These are phyloP conservation scores for Leccinum pachyderme DNA, from an alignment of 1,284 basidiomycete species.

Conservation along the genomic window DNA sequence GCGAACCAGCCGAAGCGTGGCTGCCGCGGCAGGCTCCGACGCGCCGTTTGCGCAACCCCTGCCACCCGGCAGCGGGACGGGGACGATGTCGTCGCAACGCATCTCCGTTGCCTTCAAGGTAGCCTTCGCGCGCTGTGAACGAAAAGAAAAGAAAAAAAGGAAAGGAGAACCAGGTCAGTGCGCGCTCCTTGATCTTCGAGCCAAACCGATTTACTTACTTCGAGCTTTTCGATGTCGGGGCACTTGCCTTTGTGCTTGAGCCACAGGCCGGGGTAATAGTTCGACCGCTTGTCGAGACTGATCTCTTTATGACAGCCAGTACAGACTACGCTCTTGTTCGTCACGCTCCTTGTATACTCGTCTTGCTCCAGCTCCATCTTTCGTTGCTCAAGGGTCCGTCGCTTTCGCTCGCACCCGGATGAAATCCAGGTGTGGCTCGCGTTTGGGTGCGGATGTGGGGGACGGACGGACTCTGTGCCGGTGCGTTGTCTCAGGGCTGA, in stretches of 20 bases:
- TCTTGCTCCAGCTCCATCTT: conserved; percentile 31
- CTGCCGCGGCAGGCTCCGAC: conserved; percentile 1
- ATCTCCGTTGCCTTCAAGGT: neutral
- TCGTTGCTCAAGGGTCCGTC: conserved; percentile 30
- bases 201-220: conserved; percentile 24
- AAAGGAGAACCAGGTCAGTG: conserved; percentile 13
- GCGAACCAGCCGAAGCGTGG: neutral
- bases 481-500: conserved; percentile 2
- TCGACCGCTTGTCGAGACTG: conserved; percentile 35
- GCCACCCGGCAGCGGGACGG: neutral
- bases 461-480: conserved; percentile 1
- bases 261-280: conserved; percentile 36
- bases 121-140: conserved; percentile 11
- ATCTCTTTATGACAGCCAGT: conserved; percentile 27
- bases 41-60: conserved; percentile 1
- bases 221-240: conserved; percentile 19
- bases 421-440: conserved; percentile 11
- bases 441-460: neutral
- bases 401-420: conserved; percentile 28
- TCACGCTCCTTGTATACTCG: conserved; percentile 26
- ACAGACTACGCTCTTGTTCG: conserved; percentile 27
- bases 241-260: conserved; percentile 29
- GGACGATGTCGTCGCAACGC: neutral
- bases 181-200: neutral
- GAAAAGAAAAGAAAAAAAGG: neutral